phyloP scores from a whole-genome alignment of 192 early-diverging fungal species.

The Coemansia sp. region DNA sequence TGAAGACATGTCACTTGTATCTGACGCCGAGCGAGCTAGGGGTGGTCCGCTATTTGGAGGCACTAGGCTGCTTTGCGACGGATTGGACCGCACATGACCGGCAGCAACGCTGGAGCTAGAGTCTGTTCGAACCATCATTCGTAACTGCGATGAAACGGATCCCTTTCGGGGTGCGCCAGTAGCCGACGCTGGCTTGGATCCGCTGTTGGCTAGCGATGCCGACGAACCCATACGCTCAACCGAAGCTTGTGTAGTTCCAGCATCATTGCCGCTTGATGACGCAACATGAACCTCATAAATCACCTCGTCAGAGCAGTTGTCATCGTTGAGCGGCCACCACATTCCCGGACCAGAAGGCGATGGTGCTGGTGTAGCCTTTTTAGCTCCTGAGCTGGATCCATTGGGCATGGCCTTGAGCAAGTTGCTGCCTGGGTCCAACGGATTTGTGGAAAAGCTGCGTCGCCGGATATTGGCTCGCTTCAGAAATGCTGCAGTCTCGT shows the following conservation, averaged over 20 bases:
- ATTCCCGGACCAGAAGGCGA: conserved; percentile 39
- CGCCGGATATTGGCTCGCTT: conserved; percentile 46
- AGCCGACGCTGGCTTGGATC: conserved; percentile 15
- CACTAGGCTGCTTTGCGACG: conserved; percentile 26
- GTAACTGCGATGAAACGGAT: conserved; percentile 49
- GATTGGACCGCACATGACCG: conserved; percentile 8
- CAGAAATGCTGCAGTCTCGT: conserved; percentile 26
- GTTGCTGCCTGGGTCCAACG: conserved; percentile 22
- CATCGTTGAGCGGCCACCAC: conserved; percentile 55
- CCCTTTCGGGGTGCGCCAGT: conserved; percentile 32
- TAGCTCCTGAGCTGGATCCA: conserved; percentile 2
- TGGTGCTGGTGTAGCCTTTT: conserved; percentile 6
- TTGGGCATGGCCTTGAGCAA: conserved; percentile 25
- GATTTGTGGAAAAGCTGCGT: conserved; percentile 42
- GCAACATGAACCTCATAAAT: conserved; percentile 42
- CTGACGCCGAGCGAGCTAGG: conserved; percentile 23
- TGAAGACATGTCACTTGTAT: conserved; percentile 23
- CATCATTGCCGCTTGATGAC: conserved; percentile 14
- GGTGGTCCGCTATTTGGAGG: conserved; percentile 9
- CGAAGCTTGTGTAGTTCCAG: background rate
- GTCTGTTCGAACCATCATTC: conserved; percentile 41
- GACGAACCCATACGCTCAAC: conserved; percentile 41
- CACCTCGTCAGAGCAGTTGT: conserved; percentile 51
- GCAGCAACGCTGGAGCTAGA: conserved; percentile 8
- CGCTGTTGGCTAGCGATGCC: conserved; percentile 10